Percentiles rank a stretch among this genome's conserved stretches.
Conservation (phyloP, 441 rosid species). For the Metrosideros polymorpha region DNA sequence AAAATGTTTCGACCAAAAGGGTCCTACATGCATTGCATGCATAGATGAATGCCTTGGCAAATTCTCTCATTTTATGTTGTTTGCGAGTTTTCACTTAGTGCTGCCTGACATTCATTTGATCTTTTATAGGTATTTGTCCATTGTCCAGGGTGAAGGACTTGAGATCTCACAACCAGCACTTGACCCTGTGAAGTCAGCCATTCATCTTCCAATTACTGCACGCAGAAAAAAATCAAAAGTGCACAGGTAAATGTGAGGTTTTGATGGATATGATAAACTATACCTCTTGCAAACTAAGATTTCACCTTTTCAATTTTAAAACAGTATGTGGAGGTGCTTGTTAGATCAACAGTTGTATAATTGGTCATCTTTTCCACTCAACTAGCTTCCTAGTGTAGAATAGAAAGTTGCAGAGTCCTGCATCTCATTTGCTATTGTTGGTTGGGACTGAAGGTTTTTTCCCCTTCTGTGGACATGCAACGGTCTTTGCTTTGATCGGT, state of each 20-base stretch:
- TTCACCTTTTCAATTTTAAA: not conserved
- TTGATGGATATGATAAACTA: not conserved
- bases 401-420: not conserved
- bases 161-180: conserved; percentile 91
- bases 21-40: not conserved
- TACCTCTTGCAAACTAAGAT: not conserved
- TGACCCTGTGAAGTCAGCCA: conserved; percentile 42
- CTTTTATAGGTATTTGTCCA: conserved; percentile 47
- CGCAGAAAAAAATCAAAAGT: conserved; percentile 39
- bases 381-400: not conserved
- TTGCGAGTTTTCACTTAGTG: not conserved
- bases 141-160: conserved; percentile 61
- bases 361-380: not conserved
- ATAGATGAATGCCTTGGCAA: not conserved
- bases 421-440: not conserved
- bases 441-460: not conserved
- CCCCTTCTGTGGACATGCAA: not conserved
- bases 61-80: not conserved
- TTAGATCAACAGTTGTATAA: not conserved
- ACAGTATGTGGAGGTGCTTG: not conserved
- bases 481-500: not conserved
- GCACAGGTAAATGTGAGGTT: conserved; percentile 40
- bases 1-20: not conserved
- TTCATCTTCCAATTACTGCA: conserved; percentile 72
- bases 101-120: not conserved